Base-by-base conservation (phyloP, 2,329 filamentous ascomycete genomes). In the Colletotrichum orbiculare region DNA sequence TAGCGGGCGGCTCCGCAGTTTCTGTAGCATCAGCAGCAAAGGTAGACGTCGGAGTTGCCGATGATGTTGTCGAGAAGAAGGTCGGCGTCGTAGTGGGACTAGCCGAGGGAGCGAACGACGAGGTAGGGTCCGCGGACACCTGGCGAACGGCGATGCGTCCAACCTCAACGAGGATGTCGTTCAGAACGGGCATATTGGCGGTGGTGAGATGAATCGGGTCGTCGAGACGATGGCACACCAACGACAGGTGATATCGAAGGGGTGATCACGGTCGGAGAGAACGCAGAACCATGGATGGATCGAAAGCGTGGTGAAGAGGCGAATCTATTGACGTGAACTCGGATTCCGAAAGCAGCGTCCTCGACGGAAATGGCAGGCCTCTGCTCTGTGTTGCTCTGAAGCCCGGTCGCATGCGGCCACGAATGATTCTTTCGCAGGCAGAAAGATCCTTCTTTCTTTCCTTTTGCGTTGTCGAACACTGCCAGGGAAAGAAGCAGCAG, bases 81-180 rank as follows among this genome's bases (percentile, higher is more conserved):
- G 8, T 37, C n/a, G 12, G 34, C 45, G 72, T 69, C 12, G 73
- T 62, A 17, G 71, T 61, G 6, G 68, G 46, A 4, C 69, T n/a
- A 50, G 61, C 71, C 65, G 45, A 67, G 73, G 42, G 67, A 25
- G 47, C 67, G 52, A 41, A 60, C 37, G 69, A 69, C 46, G 61
- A 54, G 45, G 70, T 60, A 55, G 59, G 64, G 59, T 53, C 53
- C 35, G 69, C 61, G 46, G 47, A 43, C 1, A 48, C 47, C 54
- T 69, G 67, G 57, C 78, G 74, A 54, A 74, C 78, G 58, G 79
- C 74, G 34, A 79, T 68, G 52, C 77, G 69, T 43, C 73, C 76
- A 59, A 76, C 76, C 59, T 77, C 74, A 66, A 74, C 73, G 59
- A 81, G 64, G 48, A 76, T 72, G 58, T 78, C 72, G 54, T 80